Conservation (phyloP, 1,284 basidiomycete species). For the Termitomyces sp. region DNA sequence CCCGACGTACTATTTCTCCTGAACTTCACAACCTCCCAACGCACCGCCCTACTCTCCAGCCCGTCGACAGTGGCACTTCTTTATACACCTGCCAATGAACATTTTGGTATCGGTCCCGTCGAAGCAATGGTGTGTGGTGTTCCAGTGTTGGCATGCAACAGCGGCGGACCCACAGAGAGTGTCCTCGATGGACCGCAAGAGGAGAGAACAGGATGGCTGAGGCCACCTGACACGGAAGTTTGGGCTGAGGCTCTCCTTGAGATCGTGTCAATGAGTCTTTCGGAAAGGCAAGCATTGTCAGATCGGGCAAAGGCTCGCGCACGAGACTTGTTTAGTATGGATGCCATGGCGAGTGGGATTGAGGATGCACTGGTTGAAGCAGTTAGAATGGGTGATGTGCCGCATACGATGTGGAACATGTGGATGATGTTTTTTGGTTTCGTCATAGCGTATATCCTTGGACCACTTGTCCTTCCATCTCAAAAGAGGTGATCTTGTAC, state of each 20-base stretch:
- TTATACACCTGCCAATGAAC: conserved; percentile 94
- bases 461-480: conserved; percentile 10
- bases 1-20: conserved; percentile 79
- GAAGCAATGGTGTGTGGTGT: conserved; percentile 93
- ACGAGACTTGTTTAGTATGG: conserved; percentile 52
- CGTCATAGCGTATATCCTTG: conserved; percentile 22
- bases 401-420: conserved; percentile 19
- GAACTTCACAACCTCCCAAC: conserved; percentile 80
- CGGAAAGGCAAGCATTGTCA: conserved; percentile 46
- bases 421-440: conserved; percentile 29
- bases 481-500: background rate
- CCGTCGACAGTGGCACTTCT: conserved; percentile 69
- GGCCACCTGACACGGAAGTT: conserved; percentile 48
- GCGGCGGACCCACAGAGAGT: conserved; percentile 91
- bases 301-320: conserved; percentile 57
- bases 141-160: conserved; percentile 85
- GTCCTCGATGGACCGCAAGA: conserved; percentile 44
- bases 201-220: conserved; percentile 65
- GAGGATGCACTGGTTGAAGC: conserved; percentile 50
- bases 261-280: conserved; percentile 48
- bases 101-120: conserved; percentile 95
- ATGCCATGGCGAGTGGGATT: conserved; percentile 58
- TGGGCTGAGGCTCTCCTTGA: conserved; percentile 71
- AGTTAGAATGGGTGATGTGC: conserved; percentile 40
- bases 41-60: conserved; percentile 68